These are phyloP conservation scores for Stellera chamaejasme DNA, from an alignment of 345 rosid genomes.

Conservation along the genomic window DNA sequence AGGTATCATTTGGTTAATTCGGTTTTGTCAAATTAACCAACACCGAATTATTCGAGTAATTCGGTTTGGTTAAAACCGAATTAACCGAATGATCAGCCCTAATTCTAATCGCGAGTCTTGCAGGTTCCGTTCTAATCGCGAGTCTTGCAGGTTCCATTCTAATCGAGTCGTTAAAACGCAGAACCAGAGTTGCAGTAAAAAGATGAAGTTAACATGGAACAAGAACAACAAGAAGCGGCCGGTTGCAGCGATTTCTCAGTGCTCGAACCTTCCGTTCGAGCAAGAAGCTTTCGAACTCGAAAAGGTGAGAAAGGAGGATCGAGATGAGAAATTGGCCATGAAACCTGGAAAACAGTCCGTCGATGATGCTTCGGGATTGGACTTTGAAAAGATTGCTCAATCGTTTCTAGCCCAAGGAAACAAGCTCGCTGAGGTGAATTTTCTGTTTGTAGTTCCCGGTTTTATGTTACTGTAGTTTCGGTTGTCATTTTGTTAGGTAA, in stretches of 20 bases:
- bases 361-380: constrained; percentile 14
- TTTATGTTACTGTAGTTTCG: not conserved
- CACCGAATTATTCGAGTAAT: too few relatives aligned
- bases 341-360: constrained; percentile 3
- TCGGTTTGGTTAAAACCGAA: too few relatives aligned
- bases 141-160: too few relatives aligned
- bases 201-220: constrained; percentile 85
- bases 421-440: constrained; percentile 57
- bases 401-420: constrained; percentile 64
- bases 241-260: constrained; percentile 27
- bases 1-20: too few relatives aligned
- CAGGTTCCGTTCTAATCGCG: too few relatives aligned
- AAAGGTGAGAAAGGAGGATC: constrained; percentile 1
- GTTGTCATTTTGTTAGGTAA: not conserved
- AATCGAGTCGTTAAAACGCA: too few relatives aligned
- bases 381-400: constrained; percentile 31
- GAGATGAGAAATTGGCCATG: not conserved
- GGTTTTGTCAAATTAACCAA: too few relatives aligned
- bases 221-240: constrained; percentile 54
- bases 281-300: constrained; percentile 6
- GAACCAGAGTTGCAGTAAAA: not conserved
- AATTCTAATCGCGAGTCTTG: too few relatives aligned
- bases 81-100: too few relatives aligned
- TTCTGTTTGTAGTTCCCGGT: too few relatives aligned
- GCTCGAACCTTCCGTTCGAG: constrained; percentile 60